Percentiles rank a stretch among this genome's conserved stretches.
phyloP scores from a whole-genome alignment of 2,329 filamentous ascomycete species.

The Alternaria novae-zelandiae region DNA sequence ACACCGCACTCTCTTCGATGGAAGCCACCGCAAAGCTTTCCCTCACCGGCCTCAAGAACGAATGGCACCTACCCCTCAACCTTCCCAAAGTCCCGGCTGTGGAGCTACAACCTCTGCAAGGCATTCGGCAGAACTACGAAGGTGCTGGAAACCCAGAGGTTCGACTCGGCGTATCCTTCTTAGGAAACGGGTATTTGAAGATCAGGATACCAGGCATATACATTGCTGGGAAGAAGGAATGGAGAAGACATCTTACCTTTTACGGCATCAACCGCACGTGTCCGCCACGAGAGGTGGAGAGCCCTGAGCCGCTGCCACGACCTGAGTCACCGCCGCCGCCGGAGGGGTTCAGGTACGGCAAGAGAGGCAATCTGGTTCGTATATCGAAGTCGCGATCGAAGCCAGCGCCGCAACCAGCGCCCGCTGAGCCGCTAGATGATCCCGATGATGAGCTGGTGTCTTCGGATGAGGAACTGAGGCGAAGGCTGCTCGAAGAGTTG shows the following conservation, averaged over 20 bases:
- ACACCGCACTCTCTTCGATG: neutral
- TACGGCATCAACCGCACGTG: neutral
- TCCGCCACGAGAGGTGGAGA: neutral
- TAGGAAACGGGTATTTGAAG: neutral
- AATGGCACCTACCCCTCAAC: neutral
- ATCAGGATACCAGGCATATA: neutral
- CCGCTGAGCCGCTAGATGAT: neutral
- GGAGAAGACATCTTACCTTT: neutral
- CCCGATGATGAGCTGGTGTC: neutral
- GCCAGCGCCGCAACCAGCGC: neutral
- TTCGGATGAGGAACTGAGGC: neutral
- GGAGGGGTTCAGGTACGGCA: neutral
- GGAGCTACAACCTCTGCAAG: neutral
- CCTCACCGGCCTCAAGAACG: rapidly evolving
- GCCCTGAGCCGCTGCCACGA: neutral
- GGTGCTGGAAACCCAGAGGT: neutral
- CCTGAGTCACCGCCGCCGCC: neutral
- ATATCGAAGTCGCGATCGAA: neutral
- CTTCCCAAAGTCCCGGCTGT: neutral
- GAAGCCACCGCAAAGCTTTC: neutral
- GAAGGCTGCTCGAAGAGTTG: neutral
- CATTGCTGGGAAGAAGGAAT: neutral
- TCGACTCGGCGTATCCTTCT: neutral
- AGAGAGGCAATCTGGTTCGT: neutral
- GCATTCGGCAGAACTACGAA: neutral